Percentiles rank a stretch among this genome's conserved stretches.
Conservation (phyloP, 345 rosid genomes). For the Anacardium occidentale region DNA sequence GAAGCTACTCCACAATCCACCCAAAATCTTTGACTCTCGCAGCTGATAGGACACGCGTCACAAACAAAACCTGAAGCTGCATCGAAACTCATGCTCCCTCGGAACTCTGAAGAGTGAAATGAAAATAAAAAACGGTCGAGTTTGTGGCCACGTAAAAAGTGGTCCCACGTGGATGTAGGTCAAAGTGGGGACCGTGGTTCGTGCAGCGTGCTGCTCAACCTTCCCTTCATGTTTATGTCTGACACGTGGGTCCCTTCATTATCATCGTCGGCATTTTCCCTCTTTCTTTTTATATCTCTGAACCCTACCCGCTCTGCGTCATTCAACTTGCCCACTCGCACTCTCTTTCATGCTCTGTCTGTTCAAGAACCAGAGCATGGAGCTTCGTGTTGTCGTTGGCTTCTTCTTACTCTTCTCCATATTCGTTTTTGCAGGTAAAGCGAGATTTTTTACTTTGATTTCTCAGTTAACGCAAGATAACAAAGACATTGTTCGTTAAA, state of each 20-base stretch:
- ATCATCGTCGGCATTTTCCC: constrained; percentile 5
- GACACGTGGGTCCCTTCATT: constrained; percentile 13
- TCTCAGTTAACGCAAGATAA: no score
- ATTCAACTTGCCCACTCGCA: background rate
- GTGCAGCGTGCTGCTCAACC: background rate
- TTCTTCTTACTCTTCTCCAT: constrained; percentile 9
- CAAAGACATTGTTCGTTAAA: background rate
- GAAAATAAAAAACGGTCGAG: constrained; percentile 11
- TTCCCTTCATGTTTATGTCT: constrained; percentile 11
- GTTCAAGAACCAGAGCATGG: constrained; percentile 27
- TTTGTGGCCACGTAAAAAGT: background rate
- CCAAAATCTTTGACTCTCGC: background rate
- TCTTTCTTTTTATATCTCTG: background rate
- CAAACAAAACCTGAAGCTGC: background rate
- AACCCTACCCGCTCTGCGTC: background rate
- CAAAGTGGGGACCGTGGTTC: background rate
- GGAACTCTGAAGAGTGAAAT: background rate
- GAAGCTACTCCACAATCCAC: background rate
- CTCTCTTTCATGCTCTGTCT: background rate
- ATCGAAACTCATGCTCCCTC: background rate
- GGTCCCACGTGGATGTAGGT: background rate
- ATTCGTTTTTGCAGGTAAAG: constrained; percentile 33
- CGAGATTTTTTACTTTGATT: background rate
- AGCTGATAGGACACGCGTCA: background rate
- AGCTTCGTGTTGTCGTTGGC: background rate